Evolutionary conservation across 192 early-diverging fungal genomes (phyloP).

Genomic region (Entomortierella beljakovae): DNA sequence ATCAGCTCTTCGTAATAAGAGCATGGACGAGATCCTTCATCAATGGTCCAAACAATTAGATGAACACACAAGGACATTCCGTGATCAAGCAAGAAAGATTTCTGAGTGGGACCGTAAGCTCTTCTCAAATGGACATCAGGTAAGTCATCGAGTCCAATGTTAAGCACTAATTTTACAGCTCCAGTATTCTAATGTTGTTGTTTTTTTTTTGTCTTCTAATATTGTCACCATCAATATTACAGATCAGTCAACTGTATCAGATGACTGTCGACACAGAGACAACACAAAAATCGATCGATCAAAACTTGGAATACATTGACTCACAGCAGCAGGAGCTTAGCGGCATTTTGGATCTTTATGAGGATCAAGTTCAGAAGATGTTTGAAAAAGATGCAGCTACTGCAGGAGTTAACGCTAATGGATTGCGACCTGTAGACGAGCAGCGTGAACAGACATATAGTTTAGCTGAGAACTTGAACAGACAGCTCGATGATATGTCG

Average conservation of each 20-base stretch:
- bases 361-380: constrained; percentile 69
- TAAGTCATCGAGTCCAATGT: too few relatives aligned
- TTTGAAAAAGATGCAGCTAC: constrained; percentile 59
- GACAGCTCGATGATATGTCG: constrained; percentile 89
- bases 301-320: constrained; percentile 89
- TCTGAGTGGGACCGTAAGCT: constrained; percentile 87
- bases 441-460: constrained; percentile 89
- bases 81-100: constrained; percentile 85
- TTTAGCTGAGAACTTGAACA: constrained; percentile 87
- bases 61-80: constrained; percentile 83
- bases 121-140: constrained; percentile 84
- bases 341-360: constrained; percentile 84
- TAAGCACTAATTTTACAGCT: background rate
- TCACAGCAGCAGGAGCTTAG: constrained; percentile 86
- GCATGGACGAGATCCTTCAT: constrained; percentile 91
- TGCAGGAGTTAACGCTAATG: constrained; percentile 51
- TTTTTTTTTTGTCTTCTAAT: background rate
- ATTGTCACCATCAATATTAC: background rate
- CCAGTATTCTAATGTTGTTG: background rate
- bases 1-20: constrained; percentile 82
- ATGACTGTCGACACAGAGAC: constrained; percentile 78
- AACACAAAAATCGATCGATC: constrained; percentile 84
- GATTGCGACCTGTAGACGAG: constrained; percentile 77
- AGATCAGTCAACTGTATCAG: constrained; percentile 82
- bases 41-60: constrained; percentile 92